phyloP scores from a whole-genome alignment of 495 filamentous ascomycete species.

The Staphylotrichum longicolle region DNA sequence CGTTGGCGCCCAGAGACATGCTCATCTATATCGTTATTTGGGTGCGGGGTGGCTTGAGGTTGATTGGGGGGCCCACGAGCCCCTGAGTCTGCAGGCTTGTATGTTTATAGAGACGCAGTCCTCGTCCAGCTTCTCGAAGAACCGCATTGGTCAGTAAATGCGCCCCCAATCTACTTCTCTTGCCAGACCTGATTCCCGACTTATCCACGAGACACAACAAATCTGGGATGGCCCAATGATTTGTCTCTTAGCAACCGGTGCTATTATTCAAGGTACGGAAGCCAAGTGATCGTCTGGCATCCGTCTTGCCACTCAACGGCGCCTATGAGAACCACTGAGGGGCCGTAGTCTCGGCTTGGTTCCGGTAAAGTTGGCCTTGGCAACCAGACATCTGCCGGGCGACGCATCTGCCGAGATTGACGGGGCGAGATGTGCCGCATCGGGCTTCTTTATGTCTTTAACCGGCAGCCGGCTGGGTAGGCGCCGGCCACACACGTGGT shows the following conservation, averaged over 20 bases:
- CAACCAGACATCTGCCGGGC: slow-evolving; percentile 8
- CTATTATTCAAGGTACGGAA: background rate
- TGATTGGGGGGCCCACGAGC: background rate
- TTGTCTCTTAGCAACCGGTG: background rate
- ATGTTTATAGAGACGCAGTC: slow-evolving; percentile 1
- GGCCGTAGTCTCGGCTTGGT: background rate
- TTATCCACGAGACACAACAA: slow-evolving; percentile 2
- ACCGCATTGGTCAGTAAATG: slow-evolving; percentile 5
- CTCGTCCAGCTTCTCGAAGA: slow-evolving; percentile 1
- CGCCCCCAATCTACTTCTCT: background rate
- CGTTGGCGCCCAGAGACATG: background rate
- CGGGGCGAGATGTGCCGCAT: slow-evolving; percentile 6
- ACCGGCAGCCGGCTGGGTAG: slow-evolving; percentile 2
- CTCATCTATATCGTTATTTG: slow-evolving; percentile 3
- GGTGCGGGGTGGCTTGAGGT: slow-evolving; percentile 1
- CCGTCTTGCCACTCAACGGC: background rate
- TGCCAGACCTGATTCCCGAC: background rate
- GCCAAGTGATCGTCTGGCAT: background rate
- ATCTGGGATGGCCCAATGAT: background rate
- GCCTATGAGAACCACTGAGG: background rate
- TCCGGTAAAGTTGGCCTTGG: slow-evolving; percentile 1
- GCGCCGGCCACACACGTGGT: slow-evolving; percentile 1
- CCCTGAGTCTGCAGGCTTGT: background rate
- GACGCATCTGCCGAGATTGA: slow-evolving; percentile 17
- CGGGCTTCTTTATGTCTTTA: slow-evolving; percentile 1